Percentiles rank a stretch among this genome's conserved stretches.
Conservation (phyloP, 192 early-diverging fungal genomes). For the Lobosporangium transversale region DNA sequence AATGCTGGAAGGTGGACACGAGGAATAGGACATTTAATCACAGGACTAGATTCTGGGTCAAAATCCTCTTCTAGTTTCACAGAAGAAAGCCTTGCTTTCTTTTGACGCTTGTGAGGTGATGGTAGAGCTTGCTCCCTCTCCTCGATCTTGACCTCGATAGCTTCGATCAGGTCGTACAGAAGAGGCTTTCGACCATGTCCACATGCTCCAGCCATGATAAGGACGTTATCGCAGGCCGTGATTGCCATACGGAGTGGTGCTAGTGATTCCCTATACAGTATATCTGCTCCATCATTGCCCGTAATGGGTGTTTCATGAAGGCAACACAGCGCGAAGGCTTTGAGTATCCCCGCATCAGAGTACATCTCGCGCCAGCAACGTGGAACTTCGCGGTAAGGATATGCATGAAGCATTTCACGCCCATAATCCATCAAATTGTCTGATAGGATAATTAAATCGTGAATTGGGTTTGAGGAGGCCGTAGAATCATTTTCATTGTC, state of each 20-base stretch:
- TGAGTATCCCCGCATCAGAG: constrained; percentile 61
- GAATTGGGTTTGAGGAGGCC: neutral
- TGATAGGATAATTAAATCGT: constrained; percentile 12
- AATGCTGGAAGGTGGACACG: constrained; percentile 48
- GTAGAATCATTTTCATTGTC: no score
- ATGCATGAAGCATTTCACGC: constrained; percentile 51
- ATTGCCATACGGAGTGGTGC: constrained; percentile 39
- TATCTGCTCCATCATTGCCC: neutral
- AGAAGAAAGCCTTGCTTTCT: neutral
- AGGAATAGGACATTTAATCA: constrained; percentile 33
- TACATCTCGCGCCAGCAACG: constrained; percentile 58
- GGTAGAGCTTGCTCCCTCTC: neutral
- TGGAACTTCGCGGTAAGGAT: constrained; percentile 62
- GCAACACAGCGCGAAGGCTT: constrained; percentile 32
- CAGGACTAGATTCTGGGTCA: constrained; percentile 7
- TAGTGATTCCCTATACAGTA: neutral
- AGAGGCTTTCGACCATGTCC: constrained; percentile 34
- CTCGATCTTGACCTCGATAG: constrained; percentile 17
- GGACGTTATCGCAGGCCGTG: constrained; percentile 59
- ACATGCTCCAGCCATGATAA: constrained; percentile 68
- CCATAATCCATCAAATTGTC: constrained; percentile 42
- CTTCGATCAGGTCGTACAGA: constrained; percentile 41
- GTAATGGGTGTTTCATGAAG: neutral
- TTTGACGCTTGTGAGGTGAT: constrained; percentile 19
- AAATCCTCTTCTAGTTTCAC: constrained; percentile 4